Conservation (phyloP, 345 rosid species). For the Psidium friedrichsthalianum region DNA sequence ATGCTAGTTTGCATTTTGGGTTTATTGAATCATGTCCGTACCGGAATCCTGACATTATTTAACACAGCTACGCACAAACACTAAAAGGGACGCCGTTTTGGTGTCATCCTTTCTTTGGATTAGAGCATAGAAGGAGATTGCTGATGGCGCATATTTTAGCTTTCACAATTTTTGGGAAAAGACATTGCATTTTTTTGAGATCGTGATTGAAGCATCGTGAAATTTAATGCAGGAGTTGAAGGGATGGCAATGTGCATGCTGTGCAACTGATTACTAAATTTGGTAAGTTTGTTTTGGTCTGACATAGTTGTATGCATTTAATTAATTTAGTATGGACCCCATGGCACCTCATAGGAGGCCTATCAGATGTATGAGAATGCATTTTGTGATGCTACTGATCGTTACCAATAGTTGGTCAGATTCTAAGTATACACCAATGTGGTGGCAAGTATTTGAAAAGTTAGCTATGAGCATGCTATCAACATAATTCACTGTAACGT, state of each 20-base stretch:
- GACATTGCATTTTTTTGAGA: not conserved
- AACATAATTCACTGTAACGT: not conserved
- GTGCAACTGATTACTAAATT: conserved; percentile 61
- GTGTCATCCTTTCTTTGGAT: not conserved
- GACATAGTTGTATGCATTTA: not conserved
- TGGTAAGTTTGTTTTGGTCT: conserved; percentile 33
- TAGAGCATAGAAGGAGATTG: not conserved
- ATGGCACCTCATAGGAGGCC: not conserved
- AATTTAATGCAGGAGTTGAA: conserved; percentile 49
- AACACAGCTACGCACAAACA: not conserved
- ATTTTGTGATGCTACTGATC: not conserved
- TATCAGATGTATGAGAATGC: not conserved
- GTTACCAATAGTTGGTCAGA: not conserved
- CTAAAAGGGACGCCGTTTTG: not conserved
- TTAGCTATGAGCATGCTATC: not conserved
- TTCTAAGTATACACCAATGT: not conserved
- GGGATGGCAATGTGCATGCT: conserved; percentile 76
- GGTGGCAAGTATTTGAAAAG: not conserved
- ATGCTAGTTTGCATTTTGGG: not conserved
- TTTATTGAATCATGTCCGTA: not conserved
- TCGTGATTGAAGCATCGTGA: not conserved
- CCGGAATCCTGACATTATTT: not conserved
- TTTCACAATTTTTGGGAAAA: not conserved
- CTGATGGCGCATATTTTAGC: not conserved
- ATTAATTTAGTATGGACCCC: not conserved